Percentiles rank a stretch among this genome's conserved stretches.
Evolutionary conservation across 2,329 filamentous ascomycete genomes (phyloP).

Genomic region (Sclerotiophoma versabilis): DNA sequence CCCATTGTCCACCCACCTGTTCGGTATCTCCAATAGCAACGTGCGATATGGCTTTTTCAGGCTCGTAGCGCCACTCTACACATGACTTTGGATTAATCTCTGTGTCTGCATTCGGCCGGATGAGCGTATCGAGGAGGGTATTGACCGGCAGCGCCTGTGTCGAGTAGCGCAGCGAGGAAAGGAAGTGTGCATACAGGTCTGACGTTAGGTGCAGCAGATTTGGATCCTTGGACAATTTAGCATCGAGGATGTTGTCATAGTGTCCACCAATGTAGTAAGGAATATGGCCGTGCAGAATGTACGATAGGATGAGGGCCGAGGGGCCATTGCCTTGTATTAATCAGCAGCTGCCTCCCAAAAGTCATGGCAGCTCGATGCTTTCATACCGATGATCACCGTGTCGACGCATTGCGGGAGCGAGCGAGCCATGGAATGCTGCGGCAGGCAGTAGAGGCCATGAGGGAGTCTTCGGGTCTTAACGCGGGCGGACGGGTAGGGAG

Average conservation of each 20-base stretch:
- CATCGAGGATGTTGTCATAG: conserved; percentile 63
- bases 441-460: conserved; percentile 41
- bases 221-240: conserved; percentile 58
- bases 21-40: conserved; percentile 61
- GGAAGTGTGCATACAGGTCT: conserved; percentile 65
- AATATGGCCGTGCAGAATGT: conserved; percentile 67
- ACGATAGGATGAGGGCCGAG: conserved; percentile 67
- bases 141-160: conserved; percentile 68
- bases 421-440: conserved; percentile 48
- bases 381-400: conserved; percentile 50
- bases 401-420: conserved; percentile 48
- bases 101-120: conserved; percentile 65
- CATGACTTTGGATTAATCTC: conserved; percentile 61
- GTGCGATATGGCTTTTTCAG: conserved; percentile 60
- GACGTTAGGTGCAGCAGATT: conserved; percentile 59
- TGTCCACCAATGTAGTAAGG: conserved; percentile 64
- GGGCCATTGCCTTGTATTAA: conserved; percentile 64
- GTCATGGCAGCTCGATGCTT: not conserved
- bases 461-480: conserved; percentile 21
- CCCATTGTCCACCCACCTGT: conserved; percentile 66
- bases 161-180: conserved; percentile 66
- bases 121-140: conserved; percentile 65
- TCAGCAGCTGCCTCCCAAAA: conserved; percentile 24
- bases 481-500: conserved; percentile 20
- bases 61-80: conserved; percentile 61